These are phyloP conservation scores for Conringia planisiliqua DNA, from an alignment of 345 rosid species.

Conservation along the genomic window DNA sequence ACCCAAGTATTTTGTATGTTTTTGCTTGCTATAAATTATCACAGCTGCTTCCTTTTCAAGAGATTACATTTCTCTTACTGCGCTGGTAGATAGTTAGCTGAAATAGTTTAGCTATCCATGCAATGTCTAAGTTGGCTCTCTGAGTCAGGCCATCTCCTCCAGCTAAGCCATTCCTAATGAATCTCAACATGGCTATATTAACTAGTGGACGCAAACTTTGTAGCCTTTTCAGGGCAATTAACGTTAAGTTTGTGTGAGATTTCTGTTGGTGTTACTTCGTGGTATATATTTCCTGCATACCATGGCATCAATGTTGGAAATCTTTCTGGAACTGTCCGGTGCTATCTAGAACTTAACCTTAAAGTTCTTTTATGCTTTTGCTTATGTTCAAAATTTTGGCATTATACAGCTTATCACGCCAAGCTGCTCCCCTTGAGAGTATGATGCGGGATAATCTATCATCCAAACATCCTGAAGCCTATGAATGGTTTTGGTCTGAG, in stretches of 20 bases:
- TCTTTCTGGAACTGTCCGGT: background rate
- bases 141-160: background rate
- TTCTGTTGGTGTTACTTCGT: background rate
- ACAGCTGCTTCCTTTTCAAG: background rate
- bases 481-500: slow-evolving; percentile 85
- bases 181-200: background rate
- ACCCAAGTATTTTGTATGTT: slow-evolving; percentile 2
- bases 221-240: background rate
- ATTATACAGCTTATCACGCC: slow-evolving; percentile 64
- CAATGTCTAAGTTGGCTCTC: background rate
- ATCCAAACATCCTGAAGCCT: slow-evolving; percentile 66
- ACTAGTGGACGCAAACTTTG: background rate
- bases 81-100: background rate
- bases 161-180: background rate
- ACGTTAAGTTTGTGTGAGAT: slow-evolving; percentile 6
- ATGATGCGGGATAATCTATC: slow-evolving; percentile 71
- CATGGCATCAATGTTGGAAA: background rate
- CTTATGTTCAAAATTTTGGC: background rate
- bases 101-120: slow-evolving; percentile 1
- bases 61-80: background rate
- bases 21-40: background rate
- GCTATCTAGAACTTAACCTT: background rate
- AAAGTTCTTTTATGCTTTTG: background rate
- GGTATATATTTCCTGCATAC: background rate
- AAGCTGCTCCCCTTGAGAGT: slow-evolving; percentile 74